These are phyloP conservation scores for Diversispora eburnea DNA, from an alignment of 192 early-diverging fungal species.

Conservation along the genomic window DNA sequence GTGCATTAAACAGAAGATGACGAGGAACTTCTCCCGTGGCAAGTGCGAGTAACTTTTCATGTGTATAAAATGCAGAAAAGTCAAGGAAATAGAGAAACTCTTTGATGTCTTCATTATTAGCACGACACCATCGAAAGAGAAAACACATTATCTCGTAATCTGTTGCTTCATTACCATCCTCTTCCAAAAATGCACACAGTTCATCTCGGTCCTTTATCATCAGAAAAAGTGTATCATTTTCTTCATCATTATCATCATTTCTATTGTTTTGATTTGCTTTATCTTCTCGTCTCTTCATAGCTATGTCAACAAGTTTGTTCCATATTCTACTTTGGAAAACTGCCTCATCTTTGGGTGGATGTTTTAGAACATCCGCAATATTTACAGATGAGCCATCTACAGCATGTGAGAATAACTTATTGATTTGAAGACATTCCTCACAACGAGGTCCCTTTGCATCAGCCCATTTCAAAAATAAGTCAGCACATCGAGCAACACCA, in stretches of 20 bases:
- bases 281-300: not conserved
- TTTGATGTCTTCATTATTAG: not conserved
- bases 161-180: not conserved
- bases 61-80: not conserved
- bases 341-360: not conserved
- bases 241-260: not conserved
- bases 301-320: not conserved
- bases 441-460: not conserved
- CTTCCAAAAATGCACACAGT: not conserved
- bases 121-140: not conserved
- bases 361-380: not conserved
- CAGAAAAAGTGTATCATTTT: not conserved
- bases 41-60: not conserved
- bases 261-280: not conserved
- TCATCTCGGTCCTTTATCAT: not conserved
- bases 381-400: not conserved
- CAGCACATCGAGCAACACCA: not conserved
- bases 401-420: not conserved
- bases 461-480: not conserved
- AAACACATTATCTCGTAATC: not conserved
- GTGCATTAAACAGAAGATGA: not conserved
- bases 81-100: constrained; percentile 1
- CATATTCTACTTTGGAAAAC: not conserved
- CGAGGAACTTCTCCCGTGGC: not conserved
- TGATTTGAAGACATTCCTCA: not conserved